phyloP scores from a whole-genome alignment of 208 protist species.

The Entamoeba invadens region DNA sequence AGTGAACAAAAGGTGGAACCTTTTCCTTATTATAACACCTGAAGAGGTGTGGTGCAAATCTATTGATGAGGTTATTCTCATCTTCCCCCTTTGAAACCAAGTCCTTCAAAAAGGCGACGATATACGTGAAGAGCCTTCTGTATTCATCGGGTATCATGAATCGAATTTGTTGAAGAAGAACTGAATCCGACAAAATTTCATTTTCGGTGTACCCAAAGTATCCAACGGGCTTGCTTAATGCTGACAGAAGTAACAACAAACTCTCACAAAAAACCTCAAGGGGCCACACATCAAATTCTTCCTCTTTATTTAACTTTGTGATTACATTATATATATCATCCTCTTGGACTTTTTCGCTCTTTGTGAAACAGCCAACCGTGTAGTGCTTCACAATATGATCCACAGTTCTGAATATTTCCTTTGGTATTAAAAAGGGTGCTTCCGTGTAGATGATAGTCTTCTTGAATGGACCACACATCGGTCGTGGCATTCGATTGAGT shows the following conservation, averaged over 20 bases:
- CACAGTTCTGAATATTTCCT: not conserved
- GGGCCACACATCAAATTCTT: not conserved
- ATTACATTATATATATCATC: not conserved
- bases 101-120: not conserved
- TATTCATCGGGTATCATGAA: not conserved
- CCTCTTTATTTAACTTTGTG: not conserved
- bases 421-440: not conserved
- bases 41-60: not conserved
- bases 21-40: not conserved
- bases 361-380: not conserved
- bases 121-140: not conserved
- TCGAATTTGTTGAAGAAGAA: not conserved
- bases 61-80: not conserved
- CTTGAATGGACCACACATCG: not conserved
- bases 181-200: too few species aligned
- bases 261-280: not conserved
- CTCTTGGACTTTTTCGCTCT: not conserved
- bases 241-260: not conserved
- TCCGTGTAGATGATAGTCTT: not conserved
- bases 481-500: not conserved
- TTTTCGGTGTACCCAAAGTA: not conserved
- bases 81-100: not conserved
- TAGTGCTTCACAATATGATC: not conserved
- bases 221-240: not conserved
- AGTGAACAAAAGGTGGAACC: not conserved